Evolutionary conservation across 495 filamentous ascomycete genomes (phyloP).

Genomic region (Penicillium soppii): DNA sequence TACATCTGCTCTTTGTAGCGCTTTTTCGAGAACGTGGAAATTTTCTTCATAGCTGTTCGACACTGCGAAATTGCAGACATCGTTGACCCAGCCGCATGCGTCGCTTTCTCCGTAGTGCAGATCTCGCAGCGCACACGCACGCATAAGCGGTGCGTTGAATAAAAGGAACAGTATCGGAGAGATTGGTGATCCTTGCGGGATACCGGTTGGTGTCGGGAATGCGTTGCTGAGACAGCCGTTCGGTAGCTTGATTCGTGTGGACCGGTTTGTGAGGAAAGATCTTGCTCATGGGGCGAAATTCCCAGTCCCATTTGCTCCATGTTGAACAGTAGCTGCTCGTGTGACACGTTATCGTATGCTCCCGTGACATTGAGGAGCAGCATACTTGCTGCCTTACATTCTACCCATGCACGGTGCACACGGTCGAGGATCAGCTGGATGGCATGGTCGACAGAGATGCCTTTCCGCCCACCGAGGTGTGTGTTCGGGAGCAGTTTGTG

Average conservation of each 20-base stretch:
- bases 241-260: slow-evolving; percentile 2
- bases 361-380: slow-evolving; percentile 23
- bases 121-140: too few species aligned
- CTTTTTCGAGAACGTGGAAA: not conserved
- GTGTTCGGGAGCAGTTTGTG: slow-evolving; percentile 11
- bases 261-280: not conserved
- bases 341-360: too few species aligned
- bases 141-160: not conserved
- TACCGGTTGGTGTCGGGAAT: not conserved
- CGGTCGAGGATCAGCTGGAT: slow-evolving; percentile 18
- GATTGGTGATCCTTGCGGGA: not conserved
- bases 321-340: too few species aligned
- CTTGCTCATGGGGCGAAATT: too few species aligned
- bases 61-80: not conserved
- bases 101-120: not conserved
- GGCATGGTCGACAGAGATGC: slow-evolving; percentile 16
- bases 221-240: not conserved
- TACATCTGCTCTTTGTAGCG: not conserved
- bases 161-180: not conserved
- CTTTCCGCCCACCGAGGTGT: slow-evolving; percentile 16
- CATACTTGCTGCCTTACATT: not conserved
- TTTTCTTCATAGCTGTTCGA: not conserved
- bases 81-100: not conserved
- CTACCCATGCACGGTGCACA: slow-evolving; percentile 20
- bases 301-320: too few species aligned